These are phyloP conservation scores for Podospora sp. DNA, from an alignment of 495 filamentous ascomycete genomes.

Conservation along the genomic window DNA sequence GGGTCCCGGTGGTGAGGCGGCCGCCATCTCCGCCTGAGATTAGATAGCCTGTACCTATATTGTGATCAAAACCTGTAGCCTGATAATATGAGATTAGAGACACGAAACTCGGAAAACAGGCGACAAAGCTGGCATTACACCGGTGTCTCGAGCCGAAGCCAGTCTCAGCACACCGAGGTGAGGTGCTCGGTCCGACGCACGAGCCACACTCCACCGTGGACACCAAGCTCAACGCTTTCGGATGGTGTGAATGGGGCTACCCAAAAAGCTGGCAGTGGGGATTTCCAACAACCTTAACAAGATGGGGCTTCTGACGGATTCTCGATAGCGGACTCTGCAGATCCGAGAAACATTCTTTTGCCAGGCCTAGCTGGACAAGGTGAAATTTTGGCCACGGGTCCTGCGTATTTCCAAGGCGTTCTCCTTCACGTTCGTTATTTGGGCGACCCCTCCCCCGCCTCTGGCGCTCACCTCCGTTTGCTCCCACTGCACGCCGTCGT, in stretches of 20 bases:
- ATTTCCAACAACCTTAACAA: neutral
- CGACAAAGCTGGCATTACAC: neutral
- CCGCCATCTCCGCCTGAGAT: no score
- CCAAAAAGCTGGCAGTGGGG: constrained; percentile 1
- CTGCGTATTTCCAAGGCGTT: neutral
- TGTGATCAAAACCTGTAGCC: no score
- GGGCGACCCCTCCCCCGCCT: neutral
- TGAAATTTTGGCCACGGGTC: neutral
- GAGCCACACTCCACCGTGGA: neutral
- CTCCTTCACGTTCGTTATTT: neutral
- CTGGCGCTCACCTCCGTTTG: neutral
- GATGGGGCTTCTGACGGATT: neutral
- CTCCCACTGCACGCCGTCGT: neutral
- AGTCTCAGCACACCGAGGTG: neutral
- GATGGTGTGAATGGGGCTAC: constrained; percentile 9
- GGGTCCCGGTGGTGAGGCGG: no score
- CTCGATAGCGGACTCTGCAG: neutral
- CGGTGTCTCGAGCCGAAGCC: neutral
- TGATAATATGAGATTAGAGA: no score
- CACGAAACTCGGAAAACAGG: neutral
- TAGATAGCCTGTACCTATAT: no score
- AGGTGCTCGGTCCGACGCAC: constrained; percentile 4
- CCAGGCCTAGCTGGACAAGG: neutral
- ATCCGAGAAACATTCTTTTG: neutral
- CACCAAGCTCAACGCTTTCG: constrained; percentile 13